Conservation (phyloP, 257 asterid genomes). For the Gardenia jasminoides region DNA sequence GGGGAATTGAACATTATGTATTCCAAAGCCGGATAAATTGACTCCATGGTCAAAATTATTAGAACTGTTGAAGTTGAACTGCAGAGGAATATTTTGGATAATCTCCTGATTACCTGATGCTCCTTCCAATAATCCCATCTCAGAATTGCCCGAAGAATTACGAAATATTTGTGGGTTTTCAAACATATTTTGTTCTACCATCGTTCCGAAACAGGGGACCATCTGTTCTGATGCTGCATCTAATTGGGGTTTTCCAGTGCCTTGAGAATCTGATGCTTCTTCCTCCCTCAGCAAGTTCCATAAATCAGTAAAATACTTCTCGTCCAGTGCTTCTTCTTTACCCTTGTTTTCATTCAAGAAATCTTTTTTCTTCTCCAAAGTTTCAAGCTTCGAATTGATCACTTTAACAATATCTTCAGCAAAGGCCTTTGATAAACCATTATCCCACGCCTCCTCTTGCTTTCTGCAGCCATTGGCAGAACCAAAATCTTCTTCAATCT, state of each 20-base stretch:
- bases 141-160: not conserved
- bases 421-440: not conserved
- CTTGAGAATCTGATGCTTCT: not conserved
- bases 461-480: not conserved
- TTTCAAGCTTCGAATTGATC: not conserved
- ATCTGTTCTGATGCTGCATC: not conserved
- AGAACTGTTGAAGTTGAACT: not conserved
- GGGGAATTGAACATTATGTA: not conserved
- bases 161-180: not conserved
- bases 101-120: not conserved
- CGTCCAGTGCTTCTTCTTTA: not conserved
- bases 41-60: not conserved
- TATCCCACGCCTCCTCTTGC: not conserved
- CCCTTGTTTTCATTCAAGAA: not conserved
- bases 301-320: not conserved
- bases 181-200: no score
- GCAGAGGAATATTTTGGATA: not conserved
- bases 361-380: not conserved
- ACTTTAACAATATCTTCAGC: not conserved
- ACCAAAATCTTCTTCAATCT: not conserved
- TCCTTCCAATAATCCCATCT: not conserved
- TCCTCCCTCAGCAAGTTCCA: not conserved
- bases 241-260: not conserved
- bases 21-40: no score
- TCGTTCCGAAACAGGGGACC: not conserved